Percentiles rank a stretch among this genome's conserved stretches.
Evolutionary conservation across 768 basidiomycete genomes (phyloP).

Genomic region (Rhodotorula paludigena): DNA sequence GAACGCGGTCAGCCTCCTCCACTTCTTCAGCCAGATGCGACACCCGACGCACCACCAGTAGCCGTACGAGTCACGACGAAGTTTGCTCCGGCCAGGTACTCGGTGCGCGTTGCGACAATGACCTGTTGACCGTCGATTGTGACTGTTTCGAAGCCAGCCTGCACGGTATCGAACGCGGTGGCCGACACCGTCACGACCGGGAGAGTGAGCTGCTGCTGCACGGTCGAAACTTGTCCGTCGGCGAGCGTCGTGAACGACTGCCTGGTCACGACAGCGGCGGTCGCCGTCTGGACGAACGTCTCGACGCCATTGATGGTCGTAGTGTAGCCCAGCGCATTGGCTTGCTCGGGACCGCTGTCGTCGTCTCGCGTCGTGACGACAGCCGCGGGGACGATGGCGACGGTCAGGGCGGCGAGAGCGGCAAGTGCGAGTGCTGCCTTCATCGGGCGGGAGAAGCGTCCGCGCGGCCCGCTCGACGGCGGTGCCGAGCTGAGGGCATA

Average conservation of each 20-base stretch:
- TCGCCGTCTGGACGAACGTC: conserved; percentile 4
- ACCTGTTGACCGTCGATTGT: conserved; percentile 3
- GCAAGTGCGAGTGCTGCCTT: background rate
- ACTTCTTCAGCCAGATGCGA: too few relatives aligned
- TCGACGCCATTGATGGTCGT: conserved; percentile 3
- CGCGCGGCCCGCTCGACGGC: background rate
- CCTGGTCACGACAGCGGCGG: background rate
- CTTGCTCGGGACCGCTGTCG: background rate
- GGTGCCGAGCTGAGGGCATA: background rate
- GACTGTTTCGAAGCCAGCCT: background rate
- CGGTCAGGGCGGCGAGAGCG: conserved; percentile 1
- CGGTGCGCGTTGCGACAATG: background rate
- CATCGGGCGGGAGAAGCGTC: background rate
- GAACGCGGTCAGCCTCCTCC: background rate
- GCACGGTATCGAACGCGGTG: background rate
- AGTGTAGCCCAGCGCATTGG: background rate
- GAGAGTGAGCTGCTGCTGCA: background rate
- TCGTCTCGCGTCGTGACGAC: conserved; percentile 5
- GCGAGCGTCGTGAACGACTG: background rate
- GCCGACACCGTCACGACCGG: conserved; percentile 9
- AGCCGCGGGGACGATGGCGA: conserved; percentile 14
- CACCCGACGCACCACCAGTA: background rate
- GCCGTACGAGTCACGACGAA: background rate
- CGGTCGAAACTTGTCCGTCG: conserved; percentile 5
- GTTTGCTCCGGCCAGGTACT: background rate